These are phyloP conservation scores for Verticillium nonalfalfae DNA, from an alignment of 2,329 filamentous ascomycete genomes.

Conservation along the genomic window DNA sequence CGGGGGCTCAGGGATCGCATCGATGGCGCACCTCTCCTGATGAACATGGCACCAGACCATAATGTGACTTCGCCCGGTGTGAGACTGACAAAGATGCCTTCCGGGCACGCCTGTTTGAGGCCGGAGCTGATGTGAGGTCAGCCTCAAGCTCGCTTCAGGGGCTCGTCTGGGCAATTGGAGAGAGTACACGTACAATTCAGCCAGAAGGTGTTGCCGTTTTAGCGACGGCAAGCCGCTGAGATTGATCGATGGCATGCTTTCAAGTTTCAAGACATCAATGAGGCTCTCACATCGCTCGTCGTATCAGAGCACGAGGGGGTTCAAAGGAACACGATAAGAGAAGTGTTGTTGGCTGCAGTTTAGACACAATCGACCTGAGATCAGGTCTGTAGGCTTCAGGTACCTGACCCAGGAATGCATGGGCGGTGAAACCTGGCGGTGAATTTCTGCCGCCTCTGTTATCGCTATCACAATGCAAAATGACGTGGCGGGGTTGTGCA, in stretches of 20 bases:
- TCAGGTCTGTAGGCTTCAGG: too few relatives aligned
- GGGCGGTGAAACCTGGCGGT: conserved; percentile 20
- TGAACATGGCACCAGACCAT: conserved; percentile 90
- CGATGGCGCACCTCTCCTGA: conserved; percentile 68
- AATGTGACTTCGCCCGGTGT: conserved; percentile 73
- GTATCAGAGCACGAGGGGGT: background rate
- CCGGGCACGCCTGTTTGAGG: conserved; percentile 74
- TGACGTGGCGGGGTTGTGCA: background rate
- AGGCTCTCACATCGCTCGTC: background rate
- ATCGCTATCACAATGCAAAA: background rate
- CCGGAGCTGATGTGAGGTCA: conserved; percentile 53
- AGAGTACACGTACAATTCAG: conserved; percentile 64
- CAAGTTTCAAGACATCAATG: background rate
- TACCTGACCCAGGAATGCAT: background rate
- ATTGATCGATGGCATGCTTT: conserved; percentile 34
- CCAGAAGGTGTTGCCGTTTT: conserved; percentile 68
- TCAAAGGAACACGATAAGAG: background rate
- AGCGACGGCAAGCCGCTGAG: conserved; percentile 47
- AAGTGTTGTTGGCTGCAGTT: conserved; percentile 6
- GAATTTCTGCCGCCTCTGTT: conserved; percentile 17
- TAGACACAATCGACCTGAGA: background rate
- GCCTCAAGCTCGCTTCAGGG: conserved; percentile 4
- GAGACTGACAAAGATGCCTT: conserved; percentile 81
- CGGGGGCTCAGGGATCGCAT: conserved; percentile 36
- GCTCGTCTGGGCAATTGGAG: background rate